These are phyloP conservation scores for Didymella pinodella DNA, from an alignment of 2,329 filamentous ascomycete species.

Conservation along the genomic window DNA sequence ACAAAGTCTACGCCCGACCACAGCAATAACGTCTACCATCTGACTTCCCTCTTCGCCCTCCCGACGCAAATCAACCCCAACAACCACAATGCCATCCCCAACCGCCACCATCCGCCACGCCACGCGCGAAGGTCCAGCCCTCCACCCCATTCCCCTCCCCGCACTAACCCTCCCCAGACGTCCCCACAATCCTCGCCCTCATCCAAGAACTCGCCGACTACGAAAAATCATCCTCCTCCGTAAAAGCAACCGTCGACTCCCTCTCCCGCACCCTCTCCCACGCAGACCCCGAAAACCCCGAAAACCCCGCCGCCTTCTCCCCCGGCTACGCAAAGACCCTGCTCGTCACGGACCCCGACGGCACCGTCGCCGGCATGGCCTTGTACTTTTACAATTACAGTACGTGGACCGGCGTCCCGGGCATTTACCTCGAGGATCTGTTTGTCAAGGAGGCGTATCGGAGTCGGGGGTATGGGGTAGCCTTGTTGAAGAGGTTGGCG, in stretches of 20 bases:
- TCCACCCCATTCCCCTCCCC: not conserved
- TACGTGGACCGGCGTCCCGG: constrained; percentile 87
- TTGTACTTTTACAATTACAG: constrained; percentile 96
- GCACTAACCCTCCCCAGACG: constrained; percentile 63
- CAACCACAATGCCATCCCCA: constrained; percentile 35
- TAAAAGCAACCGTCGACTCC: constrained; percentile 79
- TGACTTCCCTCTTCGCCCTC: too few relatives aligned
- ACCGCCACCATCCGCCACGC: constrained; percentile 64
- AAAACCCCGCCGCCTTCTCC: constrained; percentile 50
- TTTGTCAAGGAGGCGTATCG: constrained; percentile 77
- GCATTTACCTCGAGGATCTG: constrained; percentile 94
- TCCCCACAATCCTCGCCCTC: constrained; percentile 79
- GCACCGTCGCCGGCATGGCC: constrained; percentile 74
- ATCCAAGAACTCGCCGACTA: constrained; percentile 89
- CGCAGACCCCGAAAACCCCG: constrained; percentile 56
- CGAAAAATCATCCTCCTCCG: constrained; percentile 76
- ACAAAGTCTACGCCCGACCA: not conserved
- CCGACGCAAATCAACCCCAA: not conserved
- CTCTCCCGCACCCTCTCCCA: constrained; percentile 82
- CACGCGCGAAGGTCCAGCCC: constrained; percentile 63
- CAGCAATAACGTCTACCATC: too few relatives aligned
- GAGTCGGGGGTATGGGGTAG: constrained; percentile 80
- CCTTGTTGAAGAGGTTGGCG: constrained; percentile 78
- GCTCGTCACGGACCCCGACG: constrained; percentile 61
- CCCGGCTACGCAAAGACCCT: constrained; percentile 78